A percentile compares a stretch with the other conserved stretches of the same genome.
Evolutionary conservation across 2,329 filamentous ascomycete species (phyloP).

Genomic region (Elsinoe perseae): DNA sequence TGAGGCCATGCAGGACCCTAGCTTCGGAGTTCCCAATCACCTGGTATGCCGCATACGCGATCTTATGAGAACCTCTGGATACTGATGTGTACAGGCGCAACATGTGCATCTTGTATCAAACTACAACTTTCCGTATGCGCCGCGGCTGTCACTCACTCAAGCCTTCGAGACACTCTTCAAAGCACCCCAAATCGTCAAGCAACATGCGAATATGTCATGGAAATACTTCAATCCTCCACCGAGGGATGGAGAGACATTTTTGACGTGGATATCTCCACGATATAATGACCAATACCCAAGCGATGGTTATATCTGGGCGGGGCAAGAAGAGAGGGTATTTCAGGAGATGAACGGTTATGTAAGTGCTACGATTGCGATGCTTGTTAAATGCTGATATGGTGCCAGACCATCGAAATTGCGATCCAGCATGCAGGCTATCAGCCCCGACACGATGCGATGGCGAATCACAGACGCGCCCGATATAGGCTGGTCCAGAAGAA

Average conservation of each 20-base stretch:
- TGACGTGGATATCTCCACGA: constrained; percentile 80
- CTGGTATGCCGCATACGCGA: constrained; percentile 29
- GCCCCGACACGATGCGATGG: constrained; percentile 61
- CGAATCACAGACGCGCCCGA: constrained; percentile 71
- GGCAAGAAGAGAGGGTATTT: constrained; percentile 67
- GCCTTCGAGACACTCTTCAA: constrained; percentile 76
- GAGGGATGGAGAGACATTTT: constrained; percentile 69
- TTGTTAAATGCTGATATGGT: constrained; percentile 16
- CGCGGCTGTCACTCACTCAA: constrained; percentile 63
- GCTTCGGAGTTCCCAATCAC: constrained; percentile 39
- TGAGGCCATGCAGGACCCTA: constrained; percentile 37
- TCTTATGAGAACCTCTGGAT: not conserved
- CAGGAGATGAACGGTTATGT: constrained; percentile 65
- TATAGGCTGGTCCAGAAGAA: constrained; percentile 75
- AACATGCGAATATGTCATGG: constrained; percentile 84
- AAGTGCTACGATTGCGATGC: constrained; percentile 28
- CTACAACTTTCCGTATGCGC: constrained; percentile 68
- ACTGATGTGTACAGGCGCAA: constrained; percentile 51
- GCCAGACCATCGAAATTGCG: constrained; percentile 78
- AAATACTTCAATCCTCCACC: constrained; percentile 73
- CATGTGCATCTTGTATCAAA: constrained; percentile 87
- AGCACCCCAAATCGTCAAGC: constrained; percentile 77
- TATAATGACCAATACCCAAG: constrained; percentile 69
- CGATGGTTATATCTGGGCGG: constrained; percentile 87
- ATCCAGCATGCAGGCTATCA: constrained; percentile 74